phyloP scores from a whole-genome alignment of 2,329 filamentous ascomycete species.

The Fusarium palustre region DNA sequence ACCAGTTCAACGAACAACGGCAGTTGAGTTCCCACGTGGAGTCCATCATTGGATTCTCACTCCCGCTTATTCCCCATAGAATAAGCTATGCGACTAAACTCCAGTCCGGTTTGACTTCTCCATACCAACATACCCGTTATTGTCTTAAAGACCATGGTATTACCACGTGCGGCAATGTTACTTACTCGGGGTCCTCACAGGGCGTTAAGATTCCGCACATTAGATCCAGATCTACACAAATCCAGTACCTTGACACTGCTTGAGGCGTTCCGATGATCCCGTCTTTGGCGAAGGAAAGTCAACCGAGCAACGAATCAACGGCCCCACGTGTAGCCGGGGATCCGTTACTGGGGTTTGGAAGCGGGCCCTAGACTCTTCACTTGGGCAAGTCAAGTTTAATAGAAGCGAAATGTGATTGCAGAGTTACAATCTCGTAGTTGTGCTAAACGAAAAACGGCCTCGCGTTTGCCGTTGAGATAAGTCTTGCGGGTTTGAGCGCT shows the following conservation, averaged over 20 bases:
- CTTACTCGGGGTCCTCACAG: neutral
- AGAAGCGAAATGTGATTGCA: constrained; percentile 33
- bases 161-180: constrained; percentile 28
- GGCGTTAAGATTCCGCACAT: neutral
- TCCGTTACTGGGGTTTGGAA: constrained; percentile 17
- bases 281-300: constrained; percentile 18
- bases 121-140: neutral
- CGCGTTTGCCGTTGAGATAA: constrained; percentile 27
- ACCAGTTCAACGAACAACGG: constrained; percentile 28
- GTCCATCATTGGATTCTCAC: constrained; percentile 40
- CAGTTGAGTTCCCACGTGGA: constrained; percentile 40
- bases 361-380: constrained; percentile 26
- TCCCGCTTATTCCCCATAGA: constrained; percentile 23
- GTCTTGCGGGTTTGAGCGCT: neutral
- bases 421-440: constrained; percentile 11
- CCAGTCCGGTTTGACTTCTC: constrained; percentile 1
- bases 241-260: constrained; percentile 2
- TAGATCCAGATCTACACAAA: constrained; percentile 4
- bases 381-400: constrained; percentile 34
- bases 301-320: constrained; percentile 45
- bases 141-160: constrained; percentile 3
- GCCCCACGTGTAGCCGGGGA: constrained; percentile 46
- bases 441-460: constrained; percentile 13
- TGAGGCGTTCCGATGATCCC: constrained; percentile 18
- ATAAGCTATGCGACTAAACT: constrained; percentile 1